Conservation (phyloP, 2,329 filamentous ascomycete species). For the Leptosphaerulina australis region DNA sequence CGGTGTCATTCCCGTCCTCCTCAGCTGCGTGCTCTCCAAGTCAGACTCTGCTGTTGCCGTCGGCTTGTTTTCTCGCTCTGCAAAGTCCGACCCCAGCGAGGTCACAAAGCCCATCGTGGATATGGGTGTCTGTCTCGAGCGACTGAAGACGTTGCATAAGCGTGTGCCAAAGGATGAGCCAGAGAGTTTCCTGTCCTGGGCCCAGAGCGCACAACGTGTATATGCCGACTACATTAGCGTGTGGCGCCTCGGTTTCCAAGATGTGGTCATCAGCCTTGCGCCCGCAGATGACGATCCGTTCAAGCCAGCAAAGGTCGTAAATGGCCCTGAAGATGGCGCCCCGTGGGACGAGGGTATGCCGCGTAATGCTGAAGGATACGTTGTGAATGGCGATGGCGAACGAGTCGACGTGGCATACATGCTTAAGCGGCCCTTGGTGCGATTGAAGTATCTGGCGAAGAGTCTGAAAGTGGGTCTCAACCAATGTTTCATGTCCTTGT, state of each 20-base stretch:
- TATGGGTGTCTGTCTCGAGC: slow-evolving; percentile 90
- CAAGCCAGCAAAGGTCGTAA: slow-evolving; percentile 49
- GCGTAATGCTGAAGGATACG: slow-evolving; percentile 64
- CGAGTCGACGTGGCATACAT: slow-evolving; percentile 93
- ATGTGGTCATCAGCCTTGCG: slow-evolving; percentile 90
- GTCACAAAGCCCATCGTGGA: slow-evolving; percentile 87
- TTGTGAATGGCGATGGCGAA: slow-evolving; percentile 77
- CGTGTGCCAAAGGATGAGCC: slow-evolving; percentile 77
- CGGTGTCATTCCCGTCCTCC: slow-evolving; percentile 89
- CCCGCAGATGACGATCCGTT: slow-evolving; percentile 69
- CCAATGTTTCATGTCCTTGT: not conserved
- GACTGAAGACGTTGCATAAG: slow-evolving; percentile 78
- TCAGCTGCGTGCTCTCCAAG: slow-evolving; percentile 81
- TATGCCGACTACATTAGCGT: slow-evolving; percentile 86
- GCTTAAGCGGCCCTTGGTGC: slow-evolving; percentile 83
- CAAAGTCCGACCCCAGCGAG: slow-evolving; percentile 61
- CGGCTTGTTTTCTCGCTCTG: slow-evolving; percentile 69
- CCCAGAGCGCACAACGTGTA: slow-evolving; percentile 74
- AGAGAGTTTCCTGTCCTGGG: slow-evolving; percentile 78
- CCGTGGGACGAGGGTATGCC: slow-evolving; percentile 62
- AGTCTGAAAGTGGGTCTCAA: slow-evolving; percentile 68
- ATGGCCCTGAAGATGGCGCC: slow-evolving; percentile 55
- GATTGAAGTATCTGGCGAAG: slow-evolving; percentile 86
- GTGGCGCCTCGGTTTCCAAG: slow-evolving; percentile 93
- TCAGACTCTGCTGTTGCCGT: slow-evolving; percentile 68